Base-by-base conservation (phyloP, 148 eudicot genomes). In the Spergularia marina region DNA sequence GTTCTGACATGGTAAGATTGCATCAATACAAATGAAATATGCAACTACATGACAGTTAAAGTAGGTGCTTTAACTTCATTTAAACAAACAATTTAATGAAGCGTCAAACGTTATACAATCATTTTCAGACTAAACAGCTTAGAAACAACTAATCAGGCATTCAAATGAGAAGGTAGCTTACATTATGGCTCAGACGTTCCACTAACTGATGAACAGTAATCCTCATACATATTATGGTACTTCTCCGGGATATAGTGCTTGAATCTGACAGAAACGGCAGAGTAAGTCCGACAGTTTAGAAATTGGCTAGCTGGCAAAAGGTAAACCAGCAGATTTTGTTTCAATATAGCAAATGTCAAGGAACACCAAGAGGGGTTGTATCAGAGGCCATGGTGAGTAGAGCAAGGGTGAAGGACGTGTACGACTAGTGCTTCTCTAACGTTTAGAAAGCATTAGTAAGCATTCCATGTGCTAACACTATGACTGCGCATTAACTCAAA, bases 221-320 rank as follows among this genome's bases (percentile, higher is more conserved):
- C 77, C 77, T 91, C 98, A 72, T 94, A 94, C 79, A 90, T 70
- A 69, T 89, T 79, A 71, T 77, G 93, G 76, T 89, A 89, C 82
- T 91, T 94, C 62, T 83, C 91, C 44, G 98, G 98, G 49, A 94
- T 77, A 76, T 85, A 94, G 21, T 89, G 88, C 89, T 90, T 94
- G 81, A 91, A 94, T 77, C 98, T 94, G 96, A 59, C 76, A 73
- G 52, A 74, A 79, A 69, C 36, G 52, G 70, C 70, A 75, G 65
- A 51, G 21, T 68, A 34, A 68, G 71, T 14, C 18, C 56, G 51
- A 49, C 71, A 5, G 10, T 20, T 49, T 51, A 5, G 12, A 68
- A 49, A 21, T 68, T 49, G n/a, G 9, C 4, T 21, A 6, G 10
- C 10, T 6, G 10, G 49, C 49, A 44, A 44, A 44, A 5, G 60